These are phyloP conservation scores for Fusarium virguliforme DNA, from an alignment of 2,329 filamentous ascomycete genomes.

Conservation along the genomic window DNA sequence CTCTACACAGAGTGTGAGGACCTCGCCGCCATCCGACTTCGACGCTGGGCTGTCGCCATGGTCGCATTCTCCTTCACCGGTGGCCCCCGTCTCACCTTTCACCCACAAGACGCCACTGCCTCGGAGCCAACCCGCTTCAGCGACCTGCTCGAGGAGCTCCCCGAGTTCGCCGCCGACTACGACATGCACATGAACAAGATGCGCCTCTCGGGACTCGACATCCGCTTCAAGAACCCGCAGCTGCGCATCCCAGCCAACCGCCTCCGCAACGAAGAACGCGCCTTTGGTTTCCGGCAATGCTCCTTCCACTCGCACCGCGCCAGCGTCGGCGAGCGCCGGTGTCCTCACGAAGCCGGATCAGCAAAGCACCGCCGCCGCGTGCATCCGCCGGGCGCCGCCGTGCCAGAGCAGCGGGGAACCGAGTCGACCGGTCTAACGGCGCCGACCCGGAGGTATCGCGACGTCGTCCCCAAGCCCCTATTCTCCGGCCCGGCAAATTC, in stretches of 20 bases:
- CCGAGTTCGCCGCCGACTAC: conserved; percentile 68
- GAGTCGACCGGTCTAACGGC: conserved; percentile 45
- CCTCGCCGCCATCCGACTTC: conserved; percentile 66
- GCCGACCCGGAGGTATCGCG: conserved; percentile 43
- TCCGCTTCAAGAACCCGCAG: conserved; percentile 74
- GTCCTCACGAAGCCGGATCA: conserved; percentile 60
- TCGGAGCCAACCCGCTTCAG: conserved; percentile 58
- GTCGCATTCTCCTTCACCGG: conserved; percentile 69
- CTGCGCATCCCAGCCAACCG: conserved; percentile 71
- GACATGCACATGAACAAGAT: conserved; percentile 68
- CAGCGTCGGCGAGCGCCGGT: conserved; percentile 68
- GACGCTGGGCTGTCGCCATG: conserved; percentile 74
- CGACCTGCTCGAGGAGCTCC: conserved; percentile 61
- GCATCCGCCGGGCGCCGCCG: conserved; percentile 16
- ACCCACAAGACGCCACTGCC: conserved; percentile 51
- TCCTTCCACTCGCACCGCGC: conserved; percentile 74
- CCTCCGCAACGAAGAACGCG: conserved; percentile 70
- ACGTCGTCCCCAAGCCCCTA: conserved; percentile 49
- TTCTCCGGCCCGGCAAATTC: conserved; percentile 47
- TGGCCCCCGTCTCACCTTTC: conserved; percentile 53
- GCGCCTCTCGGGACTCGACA: conserved; percentile 65
- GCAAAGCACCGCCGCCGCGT: conserved; percentile 38
- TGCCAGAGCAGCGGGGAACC: conserved; percentile 22
- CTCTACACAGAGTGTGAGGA: conserved; percentile 70
- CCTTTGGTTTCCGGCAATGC: conserved; percentile 74